A percentile compares a stretch with the other conserved stretches of the same genome.
phyloP scores from a whole-genome alignment of 2,329 filamentous ascomycete genomes.

The Fusarium sp. region DNA sequence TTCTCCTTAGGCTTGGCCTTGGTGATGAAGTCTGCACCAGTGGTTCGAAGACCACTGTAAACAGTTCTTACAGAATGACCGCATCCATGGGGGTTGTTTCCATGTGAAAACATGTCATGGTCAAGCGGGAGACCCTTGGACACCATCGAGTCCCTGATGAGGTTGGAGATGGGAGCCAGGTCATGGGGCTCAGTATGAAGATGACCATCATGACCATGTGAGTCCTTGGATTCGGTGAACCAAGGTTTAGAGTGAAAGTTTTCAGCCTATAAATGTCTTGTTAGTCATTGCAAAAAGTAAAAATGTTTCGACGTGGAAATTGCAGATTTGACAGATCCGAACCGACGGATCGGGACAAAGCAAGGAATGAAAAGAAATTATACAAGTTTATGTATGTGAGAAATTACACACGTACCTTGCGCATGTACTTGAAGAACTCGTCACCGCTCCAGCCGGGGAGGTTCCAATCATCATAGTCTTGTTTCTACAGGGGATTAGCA shows the following conservation, averaged over 20 bases:
- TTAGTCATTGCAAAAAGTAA: not conserved
- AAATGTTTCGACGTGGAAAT: not conserved
- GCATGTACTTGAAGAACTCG: slow-evolving; percentile 68
- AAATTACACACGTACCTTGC: slow-evolving; percentile 54
- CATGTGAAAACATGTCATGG: slow-evolving; percentile 69
- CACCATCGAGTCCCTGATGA: slow-evolving; percentile 65
- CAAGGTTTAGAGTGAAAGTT: slow-evolving; percentile 69
- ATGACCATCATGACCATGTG: slow-evolving; percentile 64
- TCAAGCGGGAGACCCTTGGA: slow-evolving; percentile 66
- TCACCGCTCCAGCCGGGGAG: slow-evolving; percentile 67
- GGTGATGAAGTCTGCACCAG: slow-evolving; percentile 64
- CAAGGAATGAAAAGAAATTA: not conserved
- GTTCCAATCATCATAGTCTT: slow-evolving; percentile 67
- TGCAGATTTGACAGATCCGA: not conserved
- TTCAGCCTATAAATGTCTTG: slow-evolving; percentile 55
- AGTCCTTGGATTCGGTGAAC: slow-evolving; percentile 61
- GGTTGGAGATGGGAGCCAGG: slow-evolving; percentile 67
- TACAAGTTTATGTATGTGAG: not conserved
- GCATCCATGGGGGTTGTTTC: slow-evolving; percentile 63
- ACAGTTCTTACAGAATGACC: slow-evolving; percentile 67
- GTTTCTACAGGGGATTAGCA: slow-evolving; percentile 45
- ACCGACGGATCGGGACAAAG: not conserved
- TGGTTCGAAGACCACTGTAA: slow-evolving; percentile 63
- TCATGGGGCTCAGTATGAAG: slow-evolving; percentile 69
- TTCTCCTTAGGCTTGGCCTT: slow-evolving; percentile 55